phyloP scores from a whole-genome alignment of 192 early-diverging fungal genomes.

The Rhizophlyctis rosea region DNA sequence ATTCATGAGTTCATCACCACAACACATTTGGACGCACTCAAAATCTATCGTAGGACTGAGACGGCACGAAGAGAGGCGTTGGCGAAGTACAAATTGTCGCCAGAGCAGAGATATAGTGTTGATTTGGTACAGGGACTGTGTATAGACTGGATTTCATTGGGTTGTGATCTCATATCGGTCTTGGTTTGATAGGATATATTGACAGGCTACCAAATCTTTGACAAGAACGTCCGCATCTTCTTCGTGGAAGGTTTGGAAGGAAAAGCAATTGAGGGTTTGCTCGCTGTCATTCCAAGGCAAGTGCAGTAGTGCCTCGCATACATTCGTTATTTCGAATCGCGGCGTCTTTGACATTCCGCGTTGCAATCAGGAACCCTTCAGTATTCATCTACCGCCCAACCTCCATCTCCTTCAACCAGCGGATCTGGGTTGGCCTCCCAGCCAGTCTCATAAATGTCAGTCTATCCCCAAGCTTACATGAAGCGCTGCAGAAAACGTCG shows the following conservation, averaged over 20 bases:
- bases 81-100: neutral
- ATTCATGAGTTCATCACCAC: constrained; percentile 3
- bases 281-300: constrained; percentile 13
- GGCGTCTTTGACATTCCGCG: no score
- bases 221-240: constrained; percentile 17
- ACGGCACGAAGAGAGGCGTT: neutral
- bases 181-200: constrained; percentile 25
- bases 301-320: neutral
- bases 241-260: constrained; percentile 24
- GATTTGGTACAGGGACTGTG: constrained; percentile 22
- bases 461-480: constrained; percentile 6
- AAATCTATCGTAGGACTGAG: neutral
- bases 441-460: neutral
- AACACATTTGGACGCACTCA: constrained; percentile 1
- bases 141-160: no score
- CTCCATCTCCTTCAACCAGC: constrained; percentile 7
- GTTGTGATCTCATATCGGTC: no score
- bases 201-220: constrained; percentile 33
- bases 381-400: neutral
- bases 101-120: constrained; percentile 4
- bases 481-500: constrained; percentile 5
- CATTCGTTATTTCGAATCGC: neutral
- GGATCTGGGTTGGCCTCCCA: constrained; percentile 8
- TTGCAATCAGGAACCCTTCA: no score
- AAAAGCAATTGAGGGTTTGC: constrained; percentile 4